phyloP scores from a whole-genome alignment of 768 basidiomycete species.

The Podaxis sp. region DNA sequence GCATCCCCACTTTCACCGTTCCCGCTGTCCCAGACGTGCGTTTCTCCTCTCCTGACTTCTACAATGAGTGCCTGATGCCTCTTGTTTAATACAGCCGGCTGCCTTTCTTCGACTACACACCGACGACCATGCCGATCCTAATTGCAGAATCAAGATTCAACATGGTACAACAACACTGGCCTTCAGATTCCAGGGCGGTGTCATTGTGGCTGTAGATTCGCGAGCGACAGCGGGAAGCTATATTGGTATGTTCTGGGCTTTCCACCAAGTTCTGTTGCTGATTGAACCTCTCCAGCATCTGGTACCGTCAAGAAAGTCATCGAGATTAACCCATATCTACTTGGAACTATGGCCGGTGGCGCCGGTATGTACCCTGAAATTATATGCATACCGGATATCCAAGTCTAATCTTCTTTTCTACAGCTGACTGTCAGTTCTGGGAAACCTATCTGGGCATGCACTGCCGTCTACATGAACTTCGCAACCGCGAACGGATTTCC shows the following conservation, averaged over 20 bases:
- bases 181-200: constrained; percentile 94
- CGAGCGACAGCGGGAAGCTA: constrained; percentile 97
- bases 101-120: constrained; percentile 92
- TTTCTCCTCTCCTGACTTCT: constrained; percentile 15
- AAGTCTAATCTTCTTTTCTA: neutral
- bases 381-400: neutral
- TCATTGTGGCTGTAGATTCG: constrained; percentile 99
- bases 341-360: constrained; percentile 99
- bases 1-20: constrained; percentile 69
- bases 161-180: constrained; percentile 99
- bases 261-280: neutral
- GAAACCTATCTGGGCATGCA: constrained; percentile 99
- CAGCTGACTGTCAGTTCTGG: constrained; percentile 96
- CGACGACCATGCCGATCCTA: constrained; percentile 92
- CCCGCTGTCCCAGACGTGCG: constrained; percentile 79
- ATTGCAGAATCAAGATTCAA: constrained; percentile 95
- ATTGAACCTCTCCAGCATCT: constrained; percentile 56
- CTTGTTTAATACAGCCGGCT: constrained; percentile 59
- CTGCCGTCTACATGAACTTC: constrained; percentile 93
- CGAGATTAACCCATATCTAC: constrained; percentile 96
- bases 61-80: neutral
- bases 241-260: constrained; percentile 62
- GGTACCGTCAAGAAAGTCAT: constrained; percentile 99
- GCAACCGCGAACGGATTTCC: constrained; percentile 95
- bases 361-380: constrained; percentile 60